phyloP scores from a whole-genome alignment of 768 basidiomycete species.

The Naganishia friedmannii region DNA sequence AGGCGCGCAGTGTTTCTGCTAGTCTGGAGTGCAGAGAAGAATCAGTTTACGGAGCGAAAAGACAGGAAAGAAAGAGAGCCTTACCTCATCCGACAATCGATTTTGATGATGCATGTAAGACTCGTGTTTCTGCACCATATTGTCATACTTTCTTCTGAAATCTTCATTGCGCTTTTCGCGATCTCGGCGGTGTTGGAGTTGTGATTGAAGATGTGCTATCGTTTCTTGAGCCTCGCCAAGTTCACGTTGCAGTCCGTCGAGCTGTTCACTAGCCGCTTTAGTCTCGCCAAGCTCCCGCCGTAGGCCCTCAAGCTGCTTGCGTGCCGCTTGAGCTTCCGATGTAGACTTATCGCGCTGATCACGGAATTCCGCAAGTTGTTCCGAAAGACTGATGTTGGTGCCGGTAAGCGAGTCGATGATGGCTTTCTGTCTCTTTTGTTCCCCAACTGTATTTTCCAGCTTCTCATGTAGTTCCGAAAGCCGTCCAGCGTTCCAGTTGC shows the following conservation, averaged over 20 bases:
- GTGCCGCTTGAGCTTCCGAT: neutral
- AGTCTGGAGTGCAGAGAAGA: neutral
- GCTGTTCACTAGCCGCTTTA: neutral
- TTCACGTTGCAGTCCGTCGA: neutral
- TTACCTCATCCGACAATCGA: neutral
- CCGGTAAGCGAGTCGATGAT: neutral
- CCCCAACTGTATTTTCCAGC: neutral
- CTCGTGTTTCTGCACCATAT: neutral
- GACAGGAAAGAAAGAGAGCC: neutral
- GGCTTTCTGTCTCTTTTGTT: neutral
- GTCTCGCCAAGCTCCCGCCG: neutral
- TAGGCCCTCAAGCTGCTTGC: neutral
- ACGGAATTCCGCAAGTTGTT: neutral
- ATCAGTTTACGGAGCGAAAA: neutral
- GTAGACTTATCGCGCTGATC: neutral
- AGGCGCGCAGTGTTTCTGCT: neutral
- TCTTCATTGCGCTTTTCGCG: neutral
- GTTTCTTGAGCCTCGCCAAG: neutral
- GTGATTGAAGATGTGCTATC: neutral
- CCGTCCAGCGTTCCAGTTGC: neutral
- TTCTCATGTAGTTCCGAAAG: neutral
- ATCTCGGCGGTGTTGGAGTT: neutral
- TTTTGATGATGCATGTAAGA: neutral
- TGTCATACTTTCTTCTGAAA: neutral
- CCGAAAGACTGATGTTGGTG: neutral